Evolutionary conservation across 768 basidiomycete species (phyloP).

Genomic region (Hypholoma sublateritium): DNA sequence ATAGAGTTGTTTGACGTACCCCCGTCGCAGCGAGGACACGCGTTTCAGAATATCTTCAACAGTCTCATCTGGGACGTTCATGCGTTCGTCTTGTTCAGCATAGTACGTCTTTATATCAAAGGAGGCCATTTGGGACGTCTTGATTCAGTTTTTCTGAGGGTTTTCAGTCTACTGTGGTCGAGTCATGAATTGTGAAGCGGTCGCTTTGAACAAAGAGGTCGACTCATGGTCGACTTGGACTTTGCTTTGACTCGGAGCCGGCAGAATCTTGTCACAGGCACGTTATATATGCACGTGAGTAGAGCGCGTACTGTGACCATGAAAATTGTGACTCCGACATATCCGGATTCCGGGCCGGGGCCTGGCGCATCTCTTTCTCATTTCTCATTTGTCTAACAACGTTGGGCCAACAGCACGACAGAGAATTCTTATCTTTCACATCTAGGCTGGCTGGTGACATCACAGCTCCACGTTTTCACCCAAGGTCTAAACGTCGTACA

Average conservation of each 20-base stretch:
- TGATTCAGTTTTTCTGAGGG: neutral
- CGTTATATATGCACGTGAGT: neutral
- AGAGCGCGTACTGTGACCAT: neutral
- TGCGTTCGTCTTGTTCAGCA: conserved; percentile 51
- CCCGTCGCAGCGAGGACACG: conserved; percentile 20
- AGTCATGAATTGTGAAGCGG: no score
- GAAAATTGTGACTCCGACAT: no score
- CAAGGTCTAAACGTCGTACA: neutral
- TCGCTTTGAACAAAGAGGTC: no score
- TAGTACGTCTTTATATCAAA: conserved; percentile 48
- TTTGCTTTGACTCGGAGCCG: no score
- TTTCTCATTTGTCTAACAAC: neutral
- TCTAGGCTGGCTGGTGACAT: neutral
- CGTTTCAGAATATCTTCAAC: conserved; percentile 45
- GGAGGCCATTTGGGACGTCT: conserved; percentile 14
- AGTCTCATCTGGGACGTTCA: conserved; percentile 55
- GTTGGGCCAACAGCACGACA: neutral
- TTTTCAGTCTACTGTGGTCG: neutral
- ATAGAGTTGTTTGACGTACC: conserved; percentile 17
- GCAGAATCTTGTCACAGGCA: neutral
- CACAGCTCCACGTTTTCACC: neutral
- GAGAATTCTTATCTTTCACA: neutral
- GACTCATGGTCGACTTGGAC: no score
- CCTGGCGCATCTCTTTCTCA: neutral
- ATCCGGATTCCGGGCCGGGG: neutral